phyloP scores from a whole-genome alignment of 306 rosid species.

The Cicer chorassanicum region DNA sequence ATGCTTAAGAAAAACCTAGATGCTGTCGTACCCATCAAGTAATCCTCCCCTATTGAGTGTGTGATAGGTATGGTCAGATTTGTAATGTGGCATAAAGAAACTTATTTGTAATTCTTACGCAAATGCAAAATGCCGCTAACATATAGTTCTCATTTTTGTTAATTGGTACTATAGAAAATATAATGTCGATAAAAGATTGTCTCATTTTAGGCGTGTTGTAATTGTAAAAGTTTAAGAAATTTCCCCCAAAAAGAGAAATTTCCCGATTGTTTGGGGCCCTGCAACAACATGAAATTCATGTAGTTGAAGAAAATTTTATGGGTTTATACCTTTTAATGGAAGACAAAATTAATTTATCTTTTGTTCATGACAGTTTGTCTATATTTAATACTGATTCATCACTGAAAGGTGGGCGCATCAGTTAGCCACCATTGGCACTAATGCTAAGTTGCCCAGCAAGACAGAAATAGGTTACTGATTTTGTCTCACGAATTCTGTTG shows the following conservation, averaged over 20 bases:
- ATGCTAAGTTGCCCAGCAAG: slow-evolving; percentile 42
- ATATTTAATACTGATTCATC: slow-evolving; percentile 44
- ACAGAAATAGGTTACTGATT: slow-evolving; percentile 46
- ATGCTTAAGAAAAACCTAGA: slow-evolving; percentile 79
- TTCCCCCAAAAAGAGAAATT: not conserved
- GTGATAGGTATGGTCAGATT: slow-evolving; percentile 66
- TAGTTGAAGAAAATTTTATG: slow-evolving; percentile 19
- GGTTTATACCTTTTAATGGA: slow-evolving; percentile 10
- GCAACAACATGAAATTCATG: slow-evolving; percentile 31
- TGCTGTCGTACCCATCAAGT: slow-evolving; percentile 61
- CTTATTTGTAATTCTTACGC: slow-evolving; percentile 41
- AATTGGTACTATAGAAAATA: slow-evolving; percentile 35
- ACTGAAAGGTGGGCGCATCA: slow-evolving; percentile 47
- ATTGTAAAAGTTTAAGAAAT: not conserved
- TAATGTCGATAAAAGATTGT: slow-evolving; percentile 37
- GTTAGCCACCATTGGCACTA: slow-evolving; percentile 41
- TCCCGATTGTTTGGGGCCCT: slow-evolving; percentile 8
- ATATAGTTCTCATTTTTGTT: slow-evolving; percentile 36
- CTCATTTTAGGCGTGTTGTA: slow-evolving; percentile 18
- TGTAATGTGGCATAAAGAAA: slow-evolving; percentile 39
- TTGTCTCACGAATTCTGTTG: slow-evolving; percentile 47
- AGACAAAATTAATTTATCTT: slow-evolving; percentile 27
- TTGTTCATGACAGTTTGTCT: slow-evolving; percentile 52
- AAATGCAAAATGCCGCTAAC: slow-evolving; percentile 28
- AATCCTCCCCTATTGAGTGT: slow-evolving; percentile 55